Percentiles rank a stretch among this genome's conserved stretches.
Conservation (phyloP, 2,329 filamentous ascomycete genomes). For the Ophiostoma himal-ulmi region DNA sequence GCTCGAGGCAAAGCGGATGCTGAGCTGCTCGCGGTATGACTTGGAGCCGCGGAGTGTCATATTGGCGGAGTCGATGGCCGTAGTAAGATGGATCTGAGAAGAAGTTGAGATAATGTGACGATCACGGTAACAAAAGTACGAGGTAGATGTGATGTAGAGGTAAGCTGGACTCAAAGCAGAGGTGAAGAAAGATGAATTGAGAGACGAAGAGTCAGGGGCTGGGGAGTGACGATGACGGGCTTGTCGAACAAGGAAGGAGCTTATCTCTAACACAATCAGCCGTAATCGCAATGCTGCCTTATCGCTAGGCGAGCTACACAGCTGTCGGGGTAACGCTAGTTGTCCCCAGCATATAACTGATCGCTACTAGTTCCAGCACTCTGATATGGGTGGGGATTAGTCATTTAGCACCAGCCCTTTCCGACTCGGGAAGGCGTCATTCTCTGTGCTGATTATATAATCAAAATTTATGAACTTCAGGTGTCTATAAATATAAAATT, state of each 20-base stretch:
- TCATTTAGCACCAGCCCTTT: background rate
- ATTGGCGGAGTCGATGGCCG: constrained; percentile 8
- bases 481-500: no score
- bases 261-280: constrained; percentile 8
- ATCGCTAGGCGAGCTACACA: background rate
- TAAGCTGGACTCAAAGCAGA: background rate
- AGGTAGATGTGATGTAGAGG: background rate
- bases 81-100: background rate
- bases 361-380: background rate
- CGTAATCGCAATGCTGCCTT: constrained; percentile 10
- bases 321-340: constrained; percentile 13
- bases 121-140: background rate
- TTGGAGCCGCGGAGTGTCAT: constrained; percentile 14
- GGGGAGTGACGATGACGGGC: background rate
- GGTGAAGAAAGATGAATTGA: background rate
- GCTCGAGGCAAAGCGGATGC: constrained; percentile 16
- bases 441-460: background rate
- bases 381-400: background rate
- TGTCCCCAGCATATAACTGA: background rate
- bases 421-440: background rate
- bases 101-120: background rate
- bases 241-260: constrained; percentile 11
- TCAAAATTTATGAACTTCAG: no score
- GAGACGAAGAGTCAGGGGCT: background rate
- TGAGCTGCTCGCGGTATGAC: constrained; percentile 20